These are phyloP conservation scores for Echinochloa phyllopogon DNA, from an alignment of 176 grass and related monocot species.

Conservation along the genomic window DNA sequence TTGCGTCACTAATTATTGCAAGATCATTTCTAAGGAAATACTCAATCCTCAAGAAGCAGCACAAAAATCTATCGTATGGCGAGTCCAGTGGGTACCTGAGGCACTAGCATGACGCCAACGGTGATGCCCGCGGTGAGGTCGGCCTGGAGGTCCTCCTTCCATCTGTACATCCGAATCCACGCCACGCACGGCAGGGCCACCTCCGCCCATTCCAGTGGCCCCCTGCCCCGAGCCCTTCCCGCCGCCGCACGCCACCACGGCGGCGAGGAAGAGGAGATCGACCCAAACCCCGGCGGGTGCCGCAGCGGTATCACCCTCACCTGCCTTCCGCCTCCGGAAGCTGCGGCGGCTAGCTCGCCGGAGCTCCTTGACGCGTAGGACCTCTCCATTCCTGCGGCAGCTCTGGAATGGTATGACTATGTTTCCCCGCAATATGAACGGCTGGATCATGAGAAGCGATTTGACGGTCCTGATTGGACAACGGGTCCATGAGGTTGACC, in stretches of 20 bases:
- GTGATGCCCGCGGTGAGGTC: slow-evolving; percentile 91
- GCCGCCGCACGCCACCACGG: slow-evolving; percentile 32
- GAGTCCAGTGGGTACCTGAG: slow-evolving; percentile 56
- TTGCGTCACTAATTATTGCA: not conserved
- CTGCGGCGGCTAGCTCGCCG: slow-evolving; percentile 34
- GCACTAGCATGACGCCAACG: slow-evolving; percentile 96
- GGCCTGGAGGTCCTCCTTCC: slow-evolving; percentile 70
- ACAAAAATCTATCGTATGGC: slow-evolving; percentile 32
- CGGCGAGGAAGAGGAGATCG: slow-evolving; percentile 25
- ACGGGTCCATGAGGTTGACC: not conserved
- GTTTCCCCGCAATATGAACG: not conserved
- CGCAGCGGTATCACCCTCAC: slow-evolving; percentile 79
- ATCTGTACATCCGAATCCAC: slow-evolving; percentile 82
- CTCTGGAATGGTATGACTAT: too few species aligned
- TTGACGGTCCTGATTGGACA: not conserved
- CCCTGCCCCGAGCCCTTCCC: slow-evolving; percentile 59
- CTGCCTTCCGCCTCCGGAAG: slow-evolving; percentile 42
- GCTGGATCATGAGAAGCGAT: not conserved
- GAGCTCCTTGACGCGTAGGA: slow-evolving; percentile 63
- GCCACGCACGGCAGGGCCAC: slow-evolving; percentile 59
- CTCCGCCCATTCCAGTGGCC: slow-evolving; percentile 65
- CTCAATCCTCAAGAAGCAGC: not conserved
- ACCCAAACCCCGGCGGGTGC: slow-evolving; percentile 40
- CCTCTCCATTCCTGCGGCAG: slow-evolving; percentile 30
- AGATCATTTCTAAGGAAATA: not conserved